Evolutionary conservation across 2,329 filamentous ascomycete species (phyloP), one percentile per base, ranked within the genome.

Genomic region (Gaeumannomyces tritici): DNA sequence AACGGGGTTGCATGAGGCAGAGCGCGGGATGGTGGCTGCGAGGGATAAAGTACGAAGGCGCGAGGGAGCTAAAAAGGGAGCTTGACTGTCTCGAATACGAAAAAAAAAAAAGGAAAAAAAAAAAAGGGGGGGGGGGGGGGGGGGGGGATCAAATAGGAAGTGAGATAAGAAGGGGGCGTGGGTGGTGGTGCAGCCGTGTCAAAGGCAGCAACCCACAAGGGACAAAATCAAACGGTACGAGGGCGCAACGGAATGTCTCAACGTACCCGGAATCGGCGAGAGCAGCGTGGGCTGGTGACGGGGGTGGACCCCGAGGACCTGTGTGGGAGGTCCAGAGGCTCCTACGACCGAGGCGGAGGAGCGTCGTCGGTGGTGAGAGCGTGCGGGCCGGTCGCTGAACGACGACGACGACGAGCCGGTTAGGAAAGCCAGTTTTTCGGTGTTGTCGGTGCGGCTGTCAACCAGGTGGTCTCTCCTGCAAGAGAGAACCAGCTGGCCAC

Each of bases 181-280:
- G 47, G 42, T 6, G 42, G 42, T 51, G 21, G 55, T 61, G 59
- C 42, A 55, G 55, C 55, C 13, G 55, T 8, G 7, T 24, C 12
- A 24, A 7, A 11, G 55, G 24, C 6, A 56, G 9, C 55, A 56
- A 56, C 12, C 55, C 26, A 29, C 55, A 56, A 18, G 12, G 28
- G 4, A 24, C 55, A 56, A 56, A 18, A 18, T 21, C 55, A 28
- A 56, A 18, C 55, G 28, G 55, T 28, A 29, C 28, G 55, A 27
- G 55, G 24, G 28, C 55, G 55, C 28, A 21, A 13, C 26, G 12
- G 11, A 56, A 56, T 56, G 55, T 29, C 24, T 27, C 55, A 56
- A 29, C 80, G 71, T 82, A 82, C 83, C 83, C 69, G 81, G 79
- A 68, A 86, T 80, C 42, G 84, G 79, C 64, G 83, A 80, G 62